Evolutionary conservation across 305 asterid genomes (phyloP).

Genomic region (Petunia hybrid): DNA sequence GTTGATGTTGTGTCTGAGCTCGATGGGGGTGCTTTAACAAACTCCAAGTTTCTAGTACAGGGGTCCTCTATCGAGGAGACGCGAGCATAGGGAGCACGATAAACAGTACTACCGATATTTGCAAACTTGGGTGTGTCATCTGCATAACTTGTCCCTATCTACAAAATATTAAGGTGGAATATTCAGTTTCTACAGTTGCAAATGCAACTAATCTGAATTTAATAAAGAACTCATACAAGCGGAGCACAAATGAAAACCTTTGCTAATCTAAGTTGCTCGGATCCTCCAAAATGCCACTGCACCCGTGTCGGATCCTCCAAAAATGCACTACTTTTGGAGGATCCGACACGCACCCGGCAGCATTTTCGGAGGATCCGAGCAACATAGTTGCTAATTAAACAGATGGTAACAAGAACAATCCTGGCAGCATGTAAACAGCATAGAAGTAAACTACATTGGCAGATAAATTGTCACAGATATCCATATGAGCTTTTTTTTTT

Average conservation of each 20-base stretch:
- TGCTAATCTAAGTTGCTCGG: too few species aligned
- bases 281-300: too few species aligned
- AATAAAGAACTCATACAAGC: neutral
- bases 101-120: conserved; percentile 46
- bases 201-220: conserved; percentile 4
- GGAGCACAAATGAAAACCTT: neutral
- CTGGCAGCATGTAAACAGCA: conserved; percentile 4
- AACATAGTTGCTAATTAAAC: neutral
- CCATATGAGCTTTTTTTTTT: neutral
- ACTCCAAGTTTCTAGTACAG: conserved; percentile 57
- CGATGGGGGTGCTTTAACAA: conserved; percentile 54
- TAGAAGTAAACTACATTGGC: neutral
- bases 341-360: too few species aligned
- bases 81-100: conserved; percentile 73
- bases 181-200: neutral
- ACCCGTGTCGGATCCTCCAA: too few species aligned
- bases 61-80: conserved; percentile 76
- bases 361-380: too few species aligned
- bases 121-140: conserved; percentile 52
- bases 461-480: neutral
- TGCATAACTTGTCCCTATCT: conserved; percentile 52
- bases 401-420: neutral
- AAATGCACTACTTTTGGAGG: too few species aligned
- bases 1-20: conserved; percentile 48
- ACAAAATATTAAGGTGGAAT: conserved; percentile 30